Base-by-base conservation (phyloP, 164 flowering plant genomes). In the Kalanchoe fedtschenkoi region DNA sequence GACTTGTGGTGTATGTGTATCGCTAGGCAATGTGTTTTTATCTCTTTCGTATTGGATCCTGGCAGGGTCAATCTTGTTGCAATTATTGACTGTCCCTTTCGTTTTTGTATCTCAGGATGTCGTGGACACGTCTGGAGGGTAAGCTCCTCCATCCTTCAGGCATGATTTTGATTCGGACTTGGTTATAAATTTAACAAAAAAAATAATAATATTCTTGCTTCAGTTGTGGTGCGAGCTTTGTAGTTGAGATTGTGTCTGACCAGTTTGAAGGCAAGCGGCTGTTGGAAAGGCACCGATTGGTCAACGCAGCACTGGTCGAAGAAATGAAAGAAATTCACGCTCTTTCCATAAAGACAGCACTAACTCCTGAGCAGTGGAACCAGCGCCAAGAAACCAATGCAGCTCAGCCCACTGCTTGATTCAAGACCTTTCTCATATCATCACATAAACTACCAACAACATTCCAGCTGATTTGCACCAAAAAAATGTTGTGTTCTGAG, bases 271-370 rank as follows among this genome's bases (percentile, higher is more conserved):
- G 99, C 65, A 93, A 93, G 82, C 83, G 89, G 64, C 65, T 93
- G 74, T 75, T 93, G 71, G 99, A 88, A 71, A 80, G 97, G 84
- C 97, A 93, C 63, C 75, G 96, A 7, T 37, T 90, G 69, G 97
- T 93, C 69, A 90, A 90, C 65, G 65, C 84, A 60, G 95, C 95
- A 42, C 62, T 90, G 63, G 84, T 62, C 39, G 92, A 90, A 68
- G 97, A 90, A 77, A 83, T 93, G 97, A 85, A 93, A 74, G 61
- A 88, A n/a, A 93, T 93, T 60, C 99, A 90, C 57, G 97, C 99
- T 42, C 90, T 93, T 47, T 93, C 97, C 13, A 88, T 93, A 15
- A 83, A 76, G 72, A 89, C 85, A 77, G 89, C 97, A 61, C 60
- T 82, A 51, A 87, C 97, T 6, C 89, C 96, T 10, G 79, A 81